Evolutionary conservation across 2,329 filamentous ascomycete genomes (phyloP).

Genomic region (Stachybotrys echinatus): DNA sequence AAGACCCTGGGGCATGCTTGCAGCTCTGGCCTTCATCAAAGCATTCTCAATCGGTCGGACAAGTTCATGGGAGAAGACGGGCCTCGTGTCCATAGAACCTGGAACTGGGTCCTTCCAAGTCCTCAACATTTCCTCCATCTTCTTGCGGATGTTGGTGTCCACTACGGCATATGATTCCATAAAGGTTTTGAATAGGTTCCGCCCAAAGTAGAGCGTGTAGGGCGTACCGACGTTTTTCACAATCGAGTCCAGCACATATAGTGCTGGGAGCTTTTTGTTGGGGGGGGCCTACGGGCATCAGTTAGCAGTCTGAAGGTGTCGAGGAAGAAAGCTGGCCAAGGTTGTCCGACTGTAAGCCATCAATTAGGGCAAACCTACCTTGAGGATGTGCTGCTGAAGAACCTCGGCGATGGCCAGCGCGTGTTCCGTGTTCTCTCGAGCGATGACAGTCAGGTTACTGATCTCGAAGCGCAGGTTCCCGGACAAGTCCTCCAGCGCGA

Average conservation of each 20-base stretch:
- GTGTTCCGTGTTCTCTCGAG: constrained; percentile 94
- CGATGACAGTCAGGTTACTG: constrained; percentile 94
- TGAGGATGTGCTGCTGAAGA: constrained; percentile 87
- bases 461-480: constrained; percentile 93
- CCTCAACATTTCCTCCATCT: constrained; percentile 95
- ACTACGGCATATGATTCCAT: constrained; percentile 95
- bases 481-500: constrained; percentile 85
- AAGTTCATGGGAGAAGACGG: constrained; percentile 83
- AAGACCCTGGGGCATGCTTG: constrained; percentile 47
- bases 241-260: constrained; percentile 96
- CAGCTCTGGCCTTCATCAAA: constrained; percentile 72
- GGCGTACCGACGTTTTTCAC: constrained; percentile 98
- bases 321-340: no score
- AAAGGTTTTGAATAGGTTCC: constrained; percentile 87
- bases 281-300: constrained; percentile 64
- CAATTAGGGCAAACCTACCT: constrained; percentile 60
- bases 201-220: constrained; percentile 91
- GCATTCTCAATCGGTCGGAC: constrained; percentile 92
- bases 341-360: no score
- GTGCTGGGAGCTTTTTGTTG: constrained; percentile 84
- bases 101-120: constrained; percentile 98
- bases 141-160: constrained; percentile 73
- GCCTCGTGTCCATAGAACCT: constrained; percentile 85
- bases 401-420: constrained; percentile 88
- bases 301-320: neutral